Percentiles rank a stretch among this genome's conserved stretches.
These are phyloP conservation scores for Venturia carpophila DNA, from an alignment of 2,329 filamentous ascomycete genomes.

Conservation along the genomic window DNA sequence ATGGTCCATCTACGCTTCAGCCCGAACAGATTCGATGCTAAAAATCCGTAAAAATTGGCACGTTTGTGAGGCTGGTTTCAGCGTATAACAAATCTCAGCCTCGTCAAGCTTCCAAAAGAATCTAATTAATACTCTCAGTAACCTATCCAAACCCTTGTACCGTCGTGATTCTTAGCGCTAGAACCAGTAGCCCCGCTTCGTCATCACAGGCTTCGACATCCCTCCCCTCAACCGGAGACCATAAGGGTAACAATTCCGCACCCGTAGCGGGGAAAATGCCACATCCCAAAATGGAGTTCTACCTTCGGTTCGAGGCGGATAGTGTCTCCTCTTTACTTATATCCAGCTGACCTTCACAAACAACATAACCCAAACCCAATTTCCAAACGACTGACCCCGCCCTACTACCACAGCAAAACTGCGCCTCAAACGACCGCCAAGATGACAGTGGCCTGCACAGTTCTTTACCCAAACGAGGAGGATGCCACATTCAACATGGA, in stretches of 20 bases:
- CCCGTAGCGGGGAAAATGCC: neutral
- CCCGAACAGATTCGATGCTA: too few species aligned
- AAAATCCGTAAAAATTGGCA: too few species aligned
- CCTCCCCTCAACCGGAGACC: neutral
- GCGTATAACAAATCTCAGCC: neutral
- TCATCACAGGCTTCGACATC: neutral
- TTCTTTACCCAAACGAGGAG: slow-evolving; percentile 8
- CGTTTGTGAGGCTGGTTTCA: too few species aligned
- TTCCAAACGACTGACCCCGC: neutral
- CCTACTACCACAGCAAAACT: neutral
- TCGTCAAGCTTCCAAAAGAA: neutral
- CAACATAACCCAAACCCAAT: neutral
- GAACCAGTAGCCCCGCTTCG: slow-evolving; percentile 1
- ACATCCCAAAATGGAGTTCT: neutral
- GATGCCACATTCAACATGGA: slow-evolving; percentile 14
- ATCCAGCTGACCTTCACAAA: neutral
- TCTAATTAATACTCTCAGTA: neutral
- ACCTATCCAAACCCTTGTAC: neutral
- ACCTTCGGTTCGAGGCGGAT: neutral
- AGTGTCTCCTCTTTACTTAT: neutral
- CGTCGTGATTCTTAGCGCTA: neutral
- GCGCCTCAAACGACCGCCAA: neutral
- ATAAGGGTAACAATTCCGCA: neutral
- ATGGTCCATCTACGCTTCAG: too few species aligned
- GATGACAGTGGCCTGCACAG: slow-evolving; percentile 8